Conservation (phyloP, 2,329 filamentous ascomycete species). For the Aureobasidium vineae region DNA sequence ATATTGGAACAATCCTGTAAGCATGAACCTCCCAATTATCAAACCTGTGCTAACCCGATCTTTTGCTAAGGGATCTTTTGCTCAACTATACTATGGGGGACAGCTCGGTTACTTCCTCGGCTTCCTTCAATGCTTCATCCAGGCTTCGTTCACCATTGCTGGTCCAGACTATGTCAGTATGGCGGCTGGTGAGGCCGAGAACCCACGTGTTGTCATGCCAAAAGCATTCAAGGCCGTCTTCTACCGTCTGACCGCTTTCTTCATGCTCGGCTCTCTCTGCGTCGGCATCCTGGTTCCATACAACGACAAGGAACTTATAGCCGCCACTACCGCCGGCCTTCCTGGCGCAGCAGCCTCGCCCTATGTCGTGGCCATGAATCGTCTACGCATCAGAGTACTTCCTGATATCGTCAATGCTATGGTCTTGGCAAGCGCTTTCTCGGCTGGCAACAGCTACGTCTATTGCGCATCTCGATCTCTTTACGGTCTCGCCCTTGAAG, state of each 20-base stretch:
- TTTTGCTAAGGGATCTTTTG: conserved; percentile 52
- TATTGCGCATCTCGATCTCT: conserved; percentile 68
- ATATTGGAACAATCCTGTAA: conserved; percentile 38
- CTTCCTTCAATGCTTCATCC: conserved; percentile 72
- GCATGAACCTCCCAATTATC: neutral
- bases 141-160: conserved; percentile 66
- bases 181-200: conserved; percentile 68
- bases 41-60: neutral
- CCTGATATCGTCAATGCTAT: conserved; percentile 73
- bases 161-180: conserved; percentile 66
- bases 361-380: conserved; percentile 66
- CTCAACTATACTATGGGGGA: conserved; percentile 63
- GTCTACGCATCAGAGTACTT: conserved; percentile 60
- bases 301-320: conserved; percentile 60
- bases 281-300: conserved; percentile 72
- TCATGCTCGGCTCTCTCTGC: conserved; percentile 69
- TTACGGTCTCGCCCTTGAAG: conserved; percentile 66
- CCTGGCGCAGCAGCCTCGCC: conserved; percentile 65
- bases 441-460: conserved; percentile 66
- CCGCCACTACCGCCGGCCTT: conserved; percentile 58
- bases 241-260: conserved; percentile 72
- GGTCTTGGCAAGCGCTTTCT: conserved; percentile 66
- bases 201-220: conserved; percentile 67
- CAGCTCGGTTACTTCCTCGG: conserved; percentile 70
- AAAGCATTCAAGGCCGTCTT: conserved; percentile 76